These are phyloP conservation scores for Citrus sinensis DNA, from an alignment of 345 rosid genomes.

Conservation along the genomic window DVS_A1.0 CM039162.1:31148501-31149000, in stretches of 20 bases:
- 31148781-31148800: neutral
- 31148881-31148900: neutral
- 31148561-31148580: neutral
- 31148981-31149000: slow-evolving; percentile 38
- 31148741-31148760: neutral
- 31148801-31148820: neutral
- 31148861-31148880: neutral
- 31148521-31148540: neutral
- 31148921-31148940: slow-evolving; percentile 67
- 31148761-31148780: neutral
- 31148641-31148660: neutral
- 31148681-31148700: neutral
- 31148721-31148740: neutral
- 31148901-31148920: neutral
- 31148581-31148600: neutral
- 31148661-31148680: neutral
- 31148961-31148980: slow-evolving; percentile 75
- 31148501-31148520: neutral
- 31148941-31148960: slow-evolving; percentile 78
- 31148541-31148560: neutral
- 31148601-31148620: neutral
- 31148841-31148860: neutral
- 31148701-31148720: neutral
- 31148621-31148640: neutral
- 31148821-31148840: neutral